Evolutionary conservation across 768 basidiomycete genomes (phyloP), one percentile per base, ranked within the genome.

Genomic region (Boletus rex-veris): DNA sequence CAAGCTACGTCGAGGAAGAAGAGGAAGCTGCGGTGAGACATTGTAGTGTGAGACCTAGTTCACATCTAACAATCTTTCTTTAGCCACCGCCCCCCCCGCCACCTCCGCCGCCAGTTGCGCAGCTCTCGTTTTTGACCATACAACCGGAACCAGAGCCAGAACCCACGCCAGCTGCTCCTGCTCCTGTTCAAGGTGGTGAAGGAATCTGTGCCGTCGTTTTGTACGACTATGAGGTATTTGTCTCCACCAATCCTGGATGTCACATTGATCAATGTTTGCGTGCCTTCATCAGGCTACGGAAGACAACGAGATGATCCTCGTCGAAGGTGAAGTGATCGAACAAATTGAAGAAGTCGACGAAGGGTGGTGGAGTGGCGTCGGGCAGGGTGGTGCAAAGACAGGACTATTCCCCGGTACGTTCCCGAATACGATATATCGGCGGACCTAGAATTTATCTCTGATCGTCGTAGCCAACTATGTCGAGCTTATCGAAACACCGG

Each of bases 291-390:
- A 88, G 83, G 89, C 88, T 15, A 76, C 84, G 11, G 91, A 92
- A 71, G 89, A 92, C 55, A 93, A 93, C 63, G 95, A 98, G 66
- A 83, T 98, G 75, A 69, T 69, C 52, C 77, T 97, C 21, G 58
- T 74, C 1, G 93, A 96, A 68, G 91, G 92, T 42, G 91, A 95
- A 64, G 70, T 85, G 35, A 83, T 97, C 45, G 83, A 87, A 52
- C 81, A 88, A 58, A 83, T 96, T 44, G 90, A 93, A 70, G 84
- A 90, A 70, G 71, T 91, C 15, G 91, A 88, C 59, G 89, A 91
- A 60, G 90, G 90, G 7, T 98, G 95, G 95, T 97, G 94, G 95
- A 80, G 76, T 53, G 95, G 92, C 19, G 75, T 83, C 45, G 85
- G 84, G 30, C 72, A 77, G 39, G 79, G 76, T 21, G 92, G 92